These are phyloP conservation scores for Neofusicoccum umdonicola DNA, from an alignment of 2,329 filamentous ascomycete genomes.

Conservation along the genomic window DNA sequence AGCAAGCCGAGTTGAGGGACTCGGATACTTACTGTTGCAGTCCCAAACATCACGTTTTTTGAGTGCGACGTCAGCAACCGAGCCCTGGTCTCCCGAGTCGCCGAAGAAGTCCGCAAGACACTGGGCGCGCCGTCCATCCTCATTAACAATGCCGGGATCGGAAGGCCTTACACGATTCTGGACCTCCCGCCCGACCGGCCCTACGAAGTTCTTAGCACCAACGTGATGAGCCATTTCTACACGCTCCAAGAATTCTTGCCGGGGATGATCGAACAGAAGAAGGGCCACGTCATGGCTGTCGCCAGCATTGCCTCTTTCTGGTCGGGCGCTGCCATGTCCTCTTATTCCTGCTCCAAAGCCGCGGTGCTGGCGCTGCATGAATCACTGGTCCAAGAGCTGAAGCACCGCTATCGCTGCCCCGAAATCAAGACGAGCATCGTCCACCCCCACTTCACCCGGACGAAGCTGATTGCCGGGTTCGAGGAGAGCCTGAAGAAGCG, in stretches of 20 bases:
- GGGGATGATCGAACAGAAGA: conserved; percentile 28
- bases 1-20: not conserved
- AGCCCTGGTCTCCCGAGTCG: conserved; percentile 20
- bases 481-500: conserved; percentile 9
- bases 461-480: conserved; percentile 26
- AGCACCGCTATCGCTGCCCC: conserved; percentile 24
- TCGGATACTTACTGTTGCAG: conserved; percentile 24
- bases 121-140: conserved; percentile 29
- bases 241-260: conserved; percentile 31
- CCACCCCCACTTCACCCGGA: conserved; percentile 30
- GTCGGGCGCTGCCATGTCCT: conserved; percentile 25
- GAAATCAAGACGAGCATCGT: conserved; percentile 30
- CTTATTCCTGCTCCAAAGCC: conserved; percentile 31
- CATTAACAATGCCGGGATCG: conserved; percentile 33
- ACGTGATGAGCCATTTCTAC: conserved; percentile 28
- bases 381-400: conserved; percentile 41
- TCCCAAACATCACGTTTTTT: conserved; percentile 31
- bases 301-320: conserved; percentile 31
- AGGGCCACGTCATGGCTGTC: conserved; percentile 31
- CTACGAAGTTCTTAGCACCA: conserved; percentile 29
- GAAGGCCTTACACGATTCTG: not conserved
- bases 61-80: conserved; percentile 28
- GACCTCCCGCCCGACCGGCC: conserved; percentile 27
- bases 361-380: conserved; percentile 30
- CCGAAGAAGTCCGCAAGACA: conserved; percentile 22